phyloP scores from a whole-genome alignment of 2,329 filamentous ascomycete genomes.

The Apiospora saccharicola region DNA sequence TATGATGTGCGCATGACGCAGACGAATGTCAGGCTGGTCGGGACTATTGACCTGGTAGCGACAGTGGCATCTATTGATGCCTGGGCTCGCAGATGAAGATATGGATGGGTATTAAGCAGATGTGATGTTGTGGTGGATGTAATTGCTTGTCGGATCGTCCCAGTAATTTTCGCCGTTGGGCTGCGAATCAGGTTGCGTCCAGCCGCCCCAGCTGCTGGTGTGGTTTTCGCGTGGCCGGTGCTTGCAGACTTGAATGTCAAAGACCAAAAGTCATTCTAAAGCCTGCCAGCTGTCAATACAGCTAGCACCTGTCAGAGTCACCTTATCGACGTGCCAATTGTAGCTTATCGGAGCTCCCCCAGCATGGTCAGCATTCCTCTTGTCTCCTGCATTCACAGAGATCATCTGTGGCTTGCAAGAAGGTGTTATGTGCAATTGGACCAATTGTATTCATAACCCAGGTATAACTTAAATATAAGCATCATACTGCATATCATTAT shows the following conservation, averaged over 20 bases:
- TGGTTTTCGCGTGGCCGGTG: conserved; percentile 16
- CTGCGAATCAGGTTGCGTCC: conserved; percentile 16
- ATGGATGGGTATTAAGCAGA: conserved; percentile 21
- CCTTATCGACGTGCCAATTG: not conserved
- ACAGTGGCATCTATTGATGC: conserved; percentile 5
- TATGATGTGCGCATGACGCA: conserved; percentile 25
- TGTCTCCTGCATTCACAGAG: not conserved
- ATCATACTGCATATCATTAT: not conserved
- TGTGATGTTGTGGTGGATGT: conserved; percentile 23
- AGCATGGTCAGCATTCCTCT: not conserved
- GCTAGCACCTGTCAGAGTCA: not conserved
- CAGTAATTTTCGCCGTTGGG: conserved; percentile 23
- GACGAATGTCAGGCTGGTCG: not conserved
- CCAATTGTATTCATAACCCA: not conserved
- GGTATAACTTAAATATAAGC: not conserved
- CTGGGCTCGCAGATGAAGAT: conserved; percentile 4
- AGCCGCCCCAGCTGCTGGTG: conserved; percentile 13
- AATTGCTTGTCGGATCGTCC: conserved; percentile 18
- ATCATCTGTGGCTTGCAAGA: not conserved
- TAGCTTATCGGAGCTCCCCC: not conserved
- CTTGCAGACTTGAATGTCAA: conserved; percentile 1
- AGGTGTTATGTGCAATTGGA: not conserved
- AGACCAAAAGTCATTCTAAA: not conserved
- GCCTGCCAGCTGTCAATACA: not conserved
- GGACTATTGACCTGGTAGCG: conserved; percentile 19